phyloP scores from a whole-genome alignment of 176 grass and related monocot species.

The Cocos nucifera region DNA sequence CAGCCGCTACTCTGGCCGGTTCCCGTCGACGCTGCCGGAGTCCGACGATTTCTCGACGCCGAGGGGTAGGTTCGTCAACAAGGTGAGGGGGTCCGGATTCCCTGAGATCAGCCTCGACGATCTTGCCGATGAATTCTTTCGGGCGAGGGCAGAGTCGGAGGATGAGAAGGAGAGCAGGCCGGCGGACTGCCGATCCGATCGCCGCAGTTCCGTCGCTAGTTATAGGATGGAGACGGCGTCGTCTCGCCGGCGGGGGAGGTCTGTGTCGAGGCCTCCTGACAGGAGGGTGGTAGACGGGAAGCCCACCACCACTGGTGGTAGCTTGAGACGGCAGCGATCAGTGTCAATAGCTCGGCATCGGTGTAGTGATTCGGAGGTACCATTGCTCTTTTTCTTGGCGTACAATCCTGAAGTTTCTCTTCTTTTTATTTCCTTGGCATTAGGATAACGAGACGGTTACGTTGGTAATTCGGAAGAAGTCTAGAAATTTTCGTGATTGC shows the following conservation, averaged over 20 bases:
- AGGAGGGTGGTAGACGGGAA: conserved; percentile 12
- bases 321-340: no score
- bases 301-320: no score
- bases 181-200: conserved; percentile 2
- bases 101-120: conserved; percentile 88
- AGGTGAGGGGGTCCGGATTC: conserved; percentile 15
- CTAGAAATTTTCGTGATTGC: no score
- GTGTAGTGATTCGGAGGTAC: no score
- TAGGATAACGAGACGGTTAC: no score
- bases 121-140: conserved; percentile 90
- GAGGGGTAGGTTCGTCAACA: conserved; percentile 66
- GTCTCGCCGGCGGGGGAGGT: conserved; percentile 57
- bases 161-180: conserved; percentile 9
- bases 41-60: conserved; percentile 47
- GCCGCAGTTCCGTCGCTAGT: conserved; percentile 36
- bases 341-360: no score
- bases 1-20: conserved; percentile 28
- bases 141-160: conserved; percentile 80
- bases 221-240: conserved; percentile 70
- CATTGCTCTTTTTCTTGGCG: no score
- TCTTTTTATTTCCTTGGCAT: no score
- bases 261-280: conserved; percentile 48
- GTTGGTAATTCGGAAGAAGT: no score
- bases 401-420: no score
- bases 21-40: conserved; percentile 46